phyloP scores from a whole-genome alignment of 495 filamentous ascomycete species.

The Extremus antarcticus region DNA sequence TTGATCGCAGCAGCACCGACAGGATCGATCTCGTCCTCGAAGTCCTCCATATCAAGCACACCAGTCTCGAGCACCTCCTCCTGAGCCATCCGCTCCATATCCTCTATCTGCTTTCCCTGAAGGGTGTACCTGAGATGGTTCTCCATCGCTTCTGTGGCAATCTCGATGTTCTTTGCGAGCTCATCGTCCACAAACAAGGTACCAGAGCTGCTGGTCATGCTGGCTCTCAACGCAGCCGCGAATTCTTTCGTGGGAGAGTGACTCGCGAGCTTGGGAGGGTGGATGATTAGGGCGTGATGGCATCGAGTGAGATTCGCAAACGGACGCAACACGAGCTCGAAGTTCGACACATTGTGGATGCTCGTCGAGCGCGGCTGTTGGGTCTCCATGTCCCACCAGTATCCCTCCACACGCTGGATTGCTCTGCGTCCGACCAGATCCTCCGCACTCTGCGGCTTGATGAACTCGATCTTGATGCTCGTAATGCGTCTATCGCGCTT shows the following conservation, averaged over 20 bases:
- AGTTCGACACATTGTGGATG: slow-evolving; percentile 5
- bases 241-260: neutral
- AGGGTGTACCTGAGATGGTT: neutral
- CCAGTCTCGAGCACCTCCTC: neutral
- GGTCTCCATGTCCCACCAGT: slow-evolving; percentile 10
- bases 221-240: neutral
- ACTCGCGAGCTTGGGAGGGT: neutral
- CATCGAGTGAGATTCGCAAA: slow-evolving; percentile 5
- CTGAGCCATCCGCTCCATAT: neutral
- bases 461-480: slow-evolving; percentile 9
- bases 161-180: neutral
- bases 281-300: slow-evolving; percentile 6
- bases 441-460: neutral
- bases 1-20: no score
- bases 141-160: neutral
- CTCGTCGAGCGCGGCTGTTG: slow-evolving; percentile 6
- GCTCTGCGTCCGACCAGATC: slow-evolving; percentile 1
- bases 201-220: neutral
- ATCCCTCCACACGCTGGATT: neutral
- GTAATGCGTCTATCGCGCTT: slow-evolving; percentile 5
- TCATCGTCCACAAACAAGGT: neutral
- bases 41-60: neutral
- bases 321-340: slow-evolving; percentile 16
- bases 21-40: neutral
- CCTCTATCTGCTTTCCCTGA: neutral